Evolutionary conservation across 2,329 filamentous ascomycete genomes (phyloP), one percentile per base, ranked within the genome.

Genomic region (Aspergillus sp.): DNA sequence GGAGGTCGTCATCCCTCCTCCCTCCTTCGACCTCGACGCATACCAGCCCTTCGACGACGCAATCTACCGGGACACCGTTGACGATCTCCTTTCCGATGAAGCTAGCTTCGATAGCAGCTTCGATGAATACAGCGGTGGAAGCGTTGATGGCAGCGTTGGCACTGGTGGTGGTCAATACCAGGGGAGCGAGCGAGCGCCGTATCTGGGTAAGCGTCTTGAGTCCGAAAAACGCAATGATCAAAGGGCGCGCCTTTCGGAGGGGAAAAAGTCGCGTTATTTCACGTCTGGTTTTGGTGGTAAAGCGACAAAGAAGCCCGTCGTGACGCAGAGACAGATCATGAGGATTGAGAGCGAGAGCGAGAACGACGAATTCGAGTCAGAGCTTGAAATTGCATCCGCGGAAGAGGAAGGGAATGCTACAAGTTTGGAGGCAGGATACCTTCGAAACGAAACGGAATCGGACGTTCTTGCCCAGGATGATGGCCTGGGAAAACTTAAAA

Each of bases 41-140:
- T 59, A 59, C 44, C 47, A 56, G n/a, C 51, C 52, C 3, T 57
- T 62, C 26, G 48, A 51, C n/a, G 51, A 55, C 10, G 46, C 49
- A 2, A 36, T 50, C 30, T 47, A 52, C 3, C 34, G 29, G 12
- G 49, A 46, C n/a, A 55, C 53, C 1, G 41, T 61, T 27, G 52
- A 64, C 8, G 30, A 47, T 27, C 63, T 62, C 12, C 47, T 64
- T 5, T 53, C 53, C 1, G 58, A 62, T 12, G 55, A 62, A 40
- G 46, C 52, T 9, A 56, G 45, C 30, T 50, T 58, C 28, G 52
- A 57, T 5, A 47, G 27, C 26, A 49, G 47, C 49, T 53, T 52
- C 42, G 51, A 53, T 7, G 43, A 47, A 27, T 53, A 53, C 26
- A 36, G 7, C 6, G 45, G n/a, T 6, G 33, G 30, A 6, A 32